phyloP scores from a whole-genome alignment of 306 rosid genomes.

The Lathyrus aphaca region DNA sequence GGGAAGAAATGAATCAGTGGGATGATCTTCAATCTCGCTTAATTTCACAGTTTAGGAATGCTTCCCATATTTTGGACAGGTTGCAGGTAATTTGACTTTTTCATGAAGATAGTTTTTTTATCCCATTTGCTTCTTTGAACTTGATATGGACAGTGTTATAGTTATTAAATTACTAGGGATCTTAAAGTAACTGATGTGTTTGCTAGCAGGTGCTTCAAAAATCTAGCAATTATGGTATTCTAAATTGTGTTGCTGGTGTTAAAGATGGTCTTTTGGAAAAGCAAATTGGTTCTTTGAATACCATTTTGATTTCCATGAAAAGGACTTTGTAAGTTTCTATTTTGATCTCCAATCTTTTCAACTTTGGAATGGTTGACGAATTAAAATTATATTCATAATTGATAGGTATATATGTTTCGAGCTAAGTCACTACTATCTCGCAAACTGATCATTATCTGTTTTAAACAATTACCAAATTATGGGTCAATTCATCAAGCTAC shows the following conservation, averaged over 20 bases:
- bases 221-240: constrained; percentile 53
- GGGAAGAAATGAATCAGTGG: constrained; percentile 66
- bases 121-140: not conserved
- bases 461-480: constrained; percentile 12
- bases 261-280: constrained; percentile 57
- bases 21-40: constrained; percentile 64
- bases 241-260: constrained; percentile 47
- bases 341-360: constrained; percentile 8
- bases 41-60: constrained; percentile 65
- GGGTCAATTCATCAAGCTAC: constrained; percentile 9
- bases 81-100: constrained; percentile 53
- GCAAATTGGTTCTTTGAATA: constrained; percentile 74
- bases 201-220: constrained; percentile 68
- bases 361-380: constrained; percentile 5
- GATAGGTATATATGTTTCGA: constrained; percentile 6
- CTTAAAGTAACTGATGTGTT: constrained; percentile 18
- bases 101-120: not conserved
- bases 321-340: constrained; percentile 57
- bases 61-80: constrained; percentile 69
- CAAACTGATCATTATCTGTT: constrained; percentile 9
- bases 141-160: constrained; percentile 14
- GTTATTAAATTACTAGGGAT: constrained; percentile 23
- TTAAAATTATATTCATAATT: constrained; percentile 18
- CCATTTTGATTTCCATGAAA: constrained; percentile 57
- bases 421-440: not conserved